Conservation (phyloP, 495 filamentous ascomycete genomes). For the Lophium mytilinum region DNA sequence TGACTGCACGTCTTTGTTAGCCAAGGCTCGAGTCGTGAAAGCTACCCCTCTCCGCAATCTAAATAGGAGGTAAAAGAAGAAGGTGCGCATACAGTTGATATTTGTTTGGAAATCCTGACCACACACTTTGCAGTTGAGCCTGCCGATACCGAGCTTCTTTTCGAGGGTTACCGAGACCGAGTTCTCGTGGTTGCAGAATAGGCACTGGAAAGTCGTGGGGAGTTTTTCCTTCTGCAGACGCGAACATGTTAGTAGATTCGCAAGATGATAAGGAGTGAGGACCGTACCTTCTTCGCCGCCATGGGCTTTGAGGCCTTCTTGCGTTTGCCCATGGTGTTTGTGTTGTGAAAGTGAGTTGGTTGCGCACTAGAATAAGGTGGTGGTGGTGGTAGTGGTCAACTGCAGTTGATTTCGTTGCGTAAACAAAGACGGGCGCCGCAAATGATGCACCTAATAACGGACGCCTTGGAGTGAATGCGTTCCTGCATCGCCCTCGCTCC, state of each 20-base stretch:
- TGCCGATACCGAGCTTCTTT: constrained; percentile 78
- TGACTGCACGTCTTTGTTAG: constrained; percentile 43
- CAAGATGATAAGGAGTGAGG: background rate
- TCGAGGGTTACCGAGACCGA: constrained; percentile 82
- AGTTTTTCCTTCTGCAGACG: constrained; percentile 69
- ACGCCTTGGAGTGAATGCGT: too few species aligned
- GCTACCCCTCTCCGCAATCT: background rate
- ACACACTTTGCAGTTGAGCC: constrained; percentile 83
- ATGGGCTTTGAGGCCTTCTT: constrained; percentile 89
- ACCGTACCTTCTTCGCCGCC: constrained; percentile 67
- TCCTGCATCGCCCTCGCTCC: too few species aligned
- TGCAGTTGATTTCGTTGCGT: too few species aligned
- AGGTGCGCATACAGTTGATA: constrained; percentile 68
- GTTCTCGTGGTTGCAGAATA: constrained; percentile 97
- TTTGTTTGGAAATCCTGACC: constrained; percentile 85
- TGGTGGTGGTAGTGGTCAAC: background rate
- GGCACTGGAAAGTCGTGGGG: constrained; percentile 82
- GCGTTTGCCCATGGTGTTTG: constrained; percentile 59
- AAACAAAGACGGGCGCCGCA: too few species aligned
- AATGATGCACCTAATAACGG: too few species aligned
- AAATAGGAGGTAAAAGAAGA: background rate
- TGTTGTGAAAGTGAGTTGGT: too few species aligned
- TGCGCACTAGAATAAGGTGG: too few species aligned
- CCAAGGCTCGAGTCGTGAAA: too few species aligned
- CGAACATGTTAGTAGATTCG: constrained; percentile 1